Evolutionary conservation across 73 alveolate genomes (phyloP).

Genomic region (Paraurostyla sp.): DNA sequence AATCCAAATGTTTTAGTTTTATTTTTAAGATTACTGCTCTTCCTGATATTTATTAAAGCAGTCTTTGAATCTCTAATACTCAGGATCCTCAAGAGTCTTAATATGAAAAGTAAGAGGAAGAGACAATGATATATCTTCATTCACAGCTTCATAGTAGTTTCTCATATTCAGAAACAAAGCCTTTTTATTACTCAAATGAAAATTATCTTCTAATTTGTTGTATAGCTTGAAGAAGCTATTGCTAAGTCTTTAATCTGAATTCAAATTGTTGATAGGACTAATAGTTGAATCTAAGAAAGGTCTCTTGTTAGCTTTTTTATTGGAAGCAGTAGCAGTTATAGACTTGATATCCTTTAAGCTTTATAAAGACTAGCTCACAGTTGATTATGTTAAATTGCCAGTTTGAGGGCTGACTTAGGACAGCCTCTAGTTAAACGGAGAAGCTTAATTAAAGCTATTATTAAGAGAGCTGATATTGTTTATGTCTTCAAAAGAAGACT

Average conservation of each 20-base stretch:
- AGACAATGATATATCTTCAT: slow-evolving; percentile 56
- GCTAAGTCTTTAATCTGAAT: no score
- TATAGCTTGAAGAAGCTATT: slow-evolving; percentile 53
- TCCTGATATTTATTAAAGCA: not conserved
- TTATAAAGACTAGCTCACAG: not conserved
- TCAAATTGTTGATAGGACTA: no score
- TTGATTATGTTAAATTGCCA: not conserved
- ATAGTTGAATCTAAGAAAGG: no score
- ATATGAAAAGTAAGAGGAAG: slow-evolving; percentile 71
- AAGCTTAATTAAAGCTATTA: slow-evolving; percentile 1
- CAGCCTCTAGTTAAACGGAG: no score
- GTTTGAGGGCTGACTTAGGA: not conserved
- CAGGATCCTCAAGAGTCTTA: slow-evolving; percentile 30
- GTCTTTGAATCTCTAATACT: slow-evolving; percentile 57
- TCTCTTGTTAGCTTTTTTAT: no score
- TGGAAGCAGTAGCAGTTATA: not conserved
- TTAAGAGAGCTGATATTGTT: not conserved
- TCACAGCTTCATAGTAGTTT: slow-evolving; percentile 37
- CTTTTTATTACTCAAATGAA: slow-evolving; percentile 66
- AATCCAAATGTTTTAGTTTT: slow-evolving; percentile 45
- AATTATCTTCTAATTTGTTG: slow-evolving; percentile 67
- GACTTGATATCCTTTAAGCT: not conserved
- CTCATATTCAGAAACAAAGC: slow-evolving; percentile 56
- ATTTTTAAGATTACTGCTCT: slow-evolving; percentile 4
- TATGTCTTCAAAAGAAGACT: not conserved